These are phyloP conservation scores for Phytophthora chlamydospora DNA, from an alignment of 352 stramenopile species.

Conservation along the genomic window DNA sequence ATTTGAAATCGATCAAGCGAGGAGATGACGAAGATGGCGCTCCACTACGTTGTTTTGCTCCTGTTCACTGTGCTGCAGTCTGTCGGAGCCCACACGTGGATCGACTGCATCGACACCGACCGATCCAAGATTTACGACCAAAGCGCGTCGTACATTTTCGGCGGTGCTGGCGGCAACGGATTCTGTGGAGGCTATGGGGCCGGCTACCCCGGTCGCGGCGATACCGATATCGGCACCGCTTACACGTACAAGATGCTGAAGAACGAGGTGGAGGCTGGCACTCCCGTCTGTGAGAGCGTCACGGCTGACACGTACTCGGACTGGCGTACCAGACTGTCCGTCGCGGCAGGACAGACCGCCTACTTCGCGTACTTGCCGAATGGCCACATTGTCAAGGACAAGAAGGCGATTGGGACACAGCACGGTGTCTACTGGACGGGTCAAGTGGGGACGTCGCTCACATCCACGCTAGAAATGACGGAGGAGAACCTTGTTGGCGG, in stretches of 20 bases:
- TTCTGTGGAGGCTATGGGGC: slow-evolving; percentile 65
- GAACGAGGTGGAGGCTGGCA: slow-evolving; percentile 51
- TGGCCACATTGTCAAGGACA: slow-evolving; percentile 63
- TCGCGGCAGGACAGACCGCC: slow-evolving; percentile 35
- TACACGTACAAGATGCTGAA: slow-evolving; percentile 71
- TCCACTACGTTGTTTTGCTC: slow-evolving; percentile 6
- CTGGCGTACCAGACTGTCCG: slow-evolving; percentile 52
- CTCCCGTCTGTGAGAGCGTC: slow-evolving; percentile 45
- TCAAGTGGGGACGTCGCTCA: slow-evolving; percentile 37
- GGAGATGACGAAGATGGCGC: slow-evolving; percentile 8
- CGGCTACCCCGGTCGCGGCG: slow-evolving; percentile 54
- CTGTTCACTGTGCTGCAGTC: slow-evolving; percentile 4
- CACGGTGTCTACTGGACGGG: slow-evolving; percentile 64
- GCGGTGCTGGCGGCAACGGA: slow-evolving; percentile 54
- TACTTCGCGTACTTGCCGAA: slow-evolving; percentile 61
- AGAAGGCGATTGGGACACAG: slow-evolving; percentile 54
- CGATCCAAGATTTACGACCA: slow-evolving; percentile 59
- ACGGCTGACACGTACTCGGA: slow-evolving; percentile 55
- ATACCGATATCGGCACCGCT: slow-evolving; percentile 44
- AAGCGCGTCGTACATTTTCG: slow-evolving; percentile 57
- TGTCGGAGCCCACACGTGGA: slow-evolving; percentile 50
- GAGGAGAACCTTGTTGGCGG: slow-evolving; percentile 51
- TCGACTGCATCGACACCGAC: slow-evolving; percentile 50
- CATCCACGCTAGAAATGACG: slow-evolving; percentile 57
- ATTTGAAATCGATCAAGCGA: slow-evolving; percentile 3